Conservation (phyloP, 179 eudicot species). For the Spinacia oleracea region DNA sequence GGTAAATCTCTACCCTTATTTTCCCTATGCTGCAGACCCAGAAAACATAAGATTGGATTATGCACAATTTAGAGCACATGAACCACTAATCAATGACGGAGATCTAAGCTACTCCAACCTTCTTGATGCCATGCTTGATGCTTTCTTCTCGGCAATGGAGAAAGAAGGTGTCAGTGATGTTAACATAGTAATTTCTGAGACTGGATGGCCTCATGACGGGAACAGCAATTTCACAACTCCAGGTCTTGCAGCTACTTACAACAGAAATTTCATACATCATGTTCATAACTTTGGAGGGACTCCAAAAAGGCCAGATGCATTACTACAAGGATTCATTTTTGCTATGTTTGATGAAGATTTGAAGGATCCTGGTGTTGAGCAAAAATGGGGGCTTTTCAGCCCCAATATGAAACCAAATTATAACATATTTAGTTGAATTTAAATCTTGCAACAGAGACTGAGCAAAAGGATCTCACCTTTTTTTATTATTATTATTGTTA, state of each 20-base stretch:
- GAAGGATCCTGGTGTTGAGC: constrained; percentile 46
- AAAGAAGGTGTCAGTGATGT: constrained; percentile 32
- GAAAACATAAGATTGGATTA: constrained; percentile 28
- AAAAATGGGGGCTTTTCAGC: constrained; percentile 42
- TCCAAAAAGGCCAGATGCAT: constrained; percentile 35
- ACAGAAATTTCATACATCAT: constrained; percentile 28
- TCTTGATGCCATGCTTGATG: constrained; percentile 46
- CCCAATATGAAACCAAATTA: constrained; percentile 43
- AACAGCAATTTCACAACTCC: constrained; percentile 40
- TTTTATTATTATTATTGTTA: background rate
- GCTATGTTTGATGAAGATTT: constrained; percentile 41
- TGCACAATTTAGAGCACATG: constrained; percentile 28
- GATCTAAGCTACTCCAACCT: constrained; percentile 36
- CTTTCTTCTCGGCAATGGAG: constrained; percentile 42
- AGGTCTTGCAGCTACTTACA: constrained; percentile 42
- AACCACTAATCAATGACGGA: constrained; percentile 30
- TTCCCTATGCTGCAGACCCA: constrained; percentile 45
- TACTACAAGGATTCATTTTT: constrained; percentile 37
- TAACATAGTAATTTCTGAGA: constrained; percentile 38
- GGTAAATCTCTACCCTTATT: constrained; percentile 46
- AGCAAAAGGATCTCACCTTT: background rate
- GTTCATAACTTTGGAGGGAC: constrained; percentile 27
- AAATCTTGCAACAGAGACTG: background rate
- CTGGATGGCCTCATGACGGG: constrained; percentile 52
- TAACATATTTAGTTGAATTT: constrained; percentile 10